Evolutionary conservation across 345 rosid species (phyloP), one percentile per base, ranked within the genome.

Genomic region (Eucalyptus cloeziana): DNA sequence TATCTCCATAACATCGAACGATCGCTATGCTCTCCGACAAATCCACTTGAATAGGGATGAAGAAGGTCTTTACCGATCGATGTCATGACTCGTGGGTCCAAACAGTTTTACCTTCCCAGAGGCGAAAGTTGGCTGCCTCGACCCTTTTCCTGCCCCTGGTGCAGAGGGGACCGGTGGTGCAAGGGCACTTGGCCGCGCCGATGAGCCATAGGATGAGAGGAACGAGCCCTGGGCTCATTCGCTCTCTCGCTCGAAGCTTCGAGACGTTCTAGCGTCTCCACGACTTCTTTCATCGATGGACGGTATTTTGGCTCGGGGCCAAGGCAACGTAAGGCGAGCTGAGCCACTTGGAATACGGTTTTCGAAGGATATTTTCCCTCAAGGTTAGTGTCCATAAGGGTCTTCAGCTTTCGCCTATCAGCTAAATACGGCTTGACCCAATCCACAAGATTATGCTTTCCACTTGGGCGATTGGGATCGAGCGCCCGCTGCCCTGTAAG

Each of bases 241-340:
- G 93, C 94, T 60, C 88, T 94, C 88, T 95, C 96, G 22, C 91
- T 92, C 14, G 88, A 89, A n/a, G 97, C 91, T 88, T 91, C 95
- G 4, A 97, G 90, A 89, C 86, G 94, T 89, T 94, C 96, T 25
- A 98, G 92, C 4, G 93, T 91, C 87, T 94, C 96, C 81, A 95
- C 93, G n/a, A 97, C 99, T 91, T 95, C 96, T 93, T 90, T 94
- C 99, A 98, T 98, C 0, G 97, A 91, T 17, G 99, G 99, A 10
- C 99, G 97, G 89, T 93, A 67, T 91, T 91, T 96, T 5, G 94
- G 99, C 71, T 98, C 98, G 0, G 92, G 24, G 90, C 88, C 99
- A 16, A 98, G 93, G 87, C 99, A 98, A 62, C 88, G 93, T 27
- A 95, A 90, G 88, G 99, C 91, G 15, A 97, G 96, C 86, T 93